phyloP scores from a whole-genome alignment of 306 rosid species.

The Mimosa pudica region DNA sequence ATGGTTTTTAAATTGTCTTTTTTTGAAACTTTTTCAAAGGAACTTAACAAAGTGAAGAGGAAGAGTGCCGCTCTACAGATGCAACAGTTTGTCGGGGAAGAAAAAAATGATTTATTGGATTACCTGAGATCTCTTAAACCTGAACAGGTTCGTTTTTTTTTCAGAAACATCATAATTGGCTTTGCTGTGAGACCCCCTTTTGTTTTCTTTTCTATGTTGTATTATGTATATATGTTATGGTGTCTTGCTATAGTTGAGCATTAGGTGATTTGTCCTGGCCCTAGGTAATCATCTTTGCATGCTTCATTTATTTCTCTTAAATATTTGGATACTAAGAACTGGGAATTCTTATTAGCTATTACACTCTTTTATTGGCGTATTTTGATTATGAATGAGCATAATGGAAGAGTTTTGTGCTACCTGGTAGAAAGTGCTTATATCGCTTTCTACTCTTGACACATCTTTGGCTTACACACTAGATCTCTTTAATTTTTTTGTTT shows the following conservation, averaged over 20 bases:
- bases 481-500: background rate
- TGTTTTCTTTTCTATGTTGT: constrained; percentile 4
- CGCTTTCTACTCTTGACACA: constrained; percentile 12
- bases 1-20: constrained; percentile 28
- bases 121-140: constrained; percentile 95
- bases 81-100: constrained; percentile 97
- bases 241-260: background rate
- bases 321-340: background rate
- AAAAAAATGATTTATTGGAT: constrained; percentile 88
- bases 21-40: constrained; percentile 52
- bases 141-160: constrained; percentile 63
- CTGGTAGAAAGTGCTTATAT: constrained; percentile 3
- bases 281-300: constrained; percentile 20
- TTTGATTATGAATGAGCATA: constrained; percentile 5
- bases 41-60: constrained; percentile 80
- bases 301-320: constrained; percentile 30
- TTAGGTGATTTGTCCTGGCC: constrained; percentile 20
- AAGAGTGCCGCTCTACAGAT: constrained; percentile 91
- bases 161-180: constrained; percentile 2
- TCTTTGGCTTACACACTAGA: constrained; percentile 4
- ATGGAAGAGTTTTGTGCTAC: constrained; percentile 12
- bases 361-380: background rate
- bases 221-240: background rate
- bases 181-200: background rate
- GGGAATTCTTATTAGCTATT: background rate